Evolutionary conservation across 2,329 filamentous ascomycete genomes (phyloP), one percentile per base, ranked within the genome.

Genomic region (Sporothrix dimorphospora): DNA sequence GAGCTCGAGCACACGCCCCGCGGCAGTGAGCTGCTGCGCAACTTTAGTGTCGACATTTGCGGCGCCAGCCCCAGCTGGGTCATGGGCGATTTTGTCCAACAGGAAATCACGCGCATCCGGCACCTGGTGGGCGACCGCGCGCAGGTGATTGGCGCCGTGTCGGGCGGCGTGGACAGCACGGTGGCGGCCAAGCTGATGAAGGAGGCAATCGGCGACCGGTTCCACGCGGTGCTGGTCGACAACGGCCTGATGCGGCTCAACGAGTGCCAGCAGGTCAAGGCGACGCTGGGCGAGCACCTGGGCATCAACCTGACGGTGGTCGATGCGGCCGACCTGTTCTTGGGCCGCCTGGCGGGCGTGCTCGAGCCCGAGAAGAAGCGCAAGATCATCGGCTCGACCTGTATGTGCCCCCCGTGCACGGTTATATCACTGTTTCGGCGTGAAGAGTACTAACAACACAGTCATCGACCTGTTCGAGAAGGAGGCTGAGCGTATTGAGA

Each of bases 291-390:
- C 1, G 81, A 94, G 78, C 90, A 96, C 76, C 88, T 98, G 0
- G 93, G 93, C 1, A 97, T 98, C 81, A 96, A 97, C 81, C 85
- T 98, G 2, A 97, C 93, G 0, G 91, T 98, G 38, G 89, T 97
- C 1, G 92, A 98, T 79, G 94, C 89, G 0, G 87, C 87, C 11
- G 86, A 97, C 73, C 84, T 88, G 34, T 98, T 98, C 85, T 85
- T 98, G n/a, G 83, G 83, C 40, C 86, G 90, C 30, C 89, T 98
- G 0, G 87, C 89, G 75, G 95, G 94, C 21, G 88, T 97, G 34
- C 84, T 83, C 0, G 93, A 90, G 40, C 94, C 95, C 0, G 94
- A 98, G 82, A 88, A 88, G 79, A 77, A 81, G 78, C 77, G 79
- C 63, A 97, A 97, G 83, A 90, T 98, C 77, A 98, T 98, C 74